These are phyloP conservation scores for Clonostachys rhizophaga DNA, from an alignment of 2,329 filamentous ascomycete genomes.

Conservation along the genomic window DNA sequence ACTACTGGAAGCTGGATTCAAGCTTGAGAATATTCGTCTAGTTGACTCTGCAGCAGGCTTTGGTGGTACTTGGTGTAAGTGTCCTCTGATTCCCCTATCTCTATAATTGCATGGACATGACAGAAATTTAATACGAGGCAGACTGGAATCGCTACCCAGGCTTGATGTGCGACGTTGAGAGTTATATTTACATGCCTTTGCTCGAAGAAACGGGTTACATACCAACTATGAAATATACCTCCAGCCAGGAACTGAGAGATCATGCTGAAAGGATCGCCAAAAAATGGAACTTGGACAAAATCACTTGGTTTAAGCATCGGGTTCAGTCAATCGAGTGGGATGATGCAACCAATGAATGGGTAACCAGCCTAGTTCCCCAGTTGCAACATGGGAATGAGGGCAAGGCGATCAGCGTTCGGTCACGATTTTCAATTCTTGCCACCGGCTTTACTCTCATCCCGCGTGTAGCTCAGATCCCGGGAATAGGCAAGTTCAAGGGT, in stretches of 20 bases:
- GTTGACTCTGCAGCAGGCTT: constrained; percentile 36
- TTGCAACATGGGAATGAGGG: too few relatives aligned
- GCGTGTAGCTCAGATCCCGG: constrained; percentile 34
- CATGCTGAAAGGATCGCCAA: constrained; percentile 35
- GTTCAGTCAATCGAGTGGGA: too few relatives aligned
- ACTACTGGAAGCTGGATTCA: constrained; percentile 13
- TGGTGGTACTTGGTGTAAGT: constrained; percentile 40
- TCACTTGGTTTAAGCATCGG: too few relatives aligned
- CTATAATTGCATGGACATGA: too few relatives aligned
- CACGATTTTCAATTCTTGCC: constrained; percentile 31
- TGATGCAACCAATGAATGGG: too few relatives aligned
- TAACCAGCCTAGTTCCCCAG: too few relatives aligned
- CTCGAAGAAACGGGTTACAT: constrained; percentile 57
- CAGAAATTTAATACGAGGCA: too few relatives aligned
- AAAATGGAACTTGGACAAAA: constrained; percentile 17
- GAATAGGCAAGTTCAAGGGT: constrained; percentile 33
- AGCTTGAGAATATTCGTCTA: constrained; percentile 27
- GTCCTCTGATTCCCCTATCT: too few relatives aligned
- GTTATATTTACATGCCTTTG: constrained; percentile 53
- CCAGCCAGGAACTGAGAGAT: constrained; percentile 33
- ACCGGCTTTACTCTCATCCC: constrained; percentile 31
- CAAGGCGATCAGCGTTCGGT: constrained; percentile 19
- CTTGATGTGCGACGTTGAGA: constrained; percentile 52
- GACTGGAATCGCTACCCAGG: constrained; percentile 46
- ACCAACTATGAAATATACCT: constrained; percentile 42